A percentile compares a stretch with the other conserved stretches of the same genome.
These are phyloP conservation scores for Tetrahymena malaccensis DNA, from an alignment of 73 alveolate species.

Conservation along the genomic window DNA sequence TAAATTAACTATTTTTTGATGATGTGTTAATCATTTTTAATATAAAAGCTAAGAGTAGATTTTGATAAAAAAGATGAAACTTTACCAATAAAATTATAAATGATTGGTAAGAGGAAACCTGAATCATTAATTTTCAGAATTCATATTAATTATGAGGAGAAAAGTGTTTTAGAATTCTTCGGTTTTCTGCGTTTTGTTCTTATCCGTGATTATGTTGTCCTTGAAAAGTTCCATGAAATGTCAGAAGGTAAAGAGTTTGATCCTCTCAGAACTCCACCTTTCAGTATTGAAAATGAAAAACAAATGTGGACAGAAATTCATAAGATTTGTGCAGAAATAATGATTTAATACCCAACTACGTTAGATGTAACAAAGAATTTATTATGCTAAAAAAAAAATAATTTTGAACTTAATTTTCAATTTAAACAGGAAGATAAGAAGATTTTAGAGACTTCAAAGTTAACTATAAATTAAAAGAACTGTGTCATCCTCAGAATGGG, in stretches of 20 bases:
- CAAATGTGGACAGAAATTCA: constrained; percentile 49
- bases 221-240: constrained; percentile 15
- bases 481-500: constrained; percentile 65
- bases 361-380: background rate
- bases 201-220: constrained; percentile 36
- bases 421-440: constrained; percentile 35
- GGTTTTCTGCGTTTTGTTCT: constrained; percentile 50
- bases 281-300: constrained; percentile 51
- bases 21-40: constrained; percentile 33
- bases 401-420: background rate
- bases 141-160: constrained; percentile 27
- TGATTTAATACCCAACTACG: constrained; percentile 62
- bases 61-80: background rate
- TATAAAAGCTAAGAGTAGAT: constrained; percentile 43
- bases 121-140: background rate
- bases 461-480: constrained; percentile 60
- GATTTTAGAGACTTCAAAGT: constrained; percentile 38
- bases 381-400: background rate
- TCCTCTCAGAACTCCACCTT: constrained; percentile 49
- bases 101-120: constrained; percentile 20
- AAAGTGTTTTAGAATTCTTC: constrained; percentile 54
- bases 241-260: constrained; percentile 21
- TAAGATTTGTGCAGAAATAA: constrained; percentile 36
- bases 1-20: constrained; percentile 7
- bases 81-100: constrained; percentile 40